These are phyloP conservation scores for Boletus subcaerulescens DNA, from an alignment of 768 basidiomycete species.

Conservation along the genomic window DNA sequence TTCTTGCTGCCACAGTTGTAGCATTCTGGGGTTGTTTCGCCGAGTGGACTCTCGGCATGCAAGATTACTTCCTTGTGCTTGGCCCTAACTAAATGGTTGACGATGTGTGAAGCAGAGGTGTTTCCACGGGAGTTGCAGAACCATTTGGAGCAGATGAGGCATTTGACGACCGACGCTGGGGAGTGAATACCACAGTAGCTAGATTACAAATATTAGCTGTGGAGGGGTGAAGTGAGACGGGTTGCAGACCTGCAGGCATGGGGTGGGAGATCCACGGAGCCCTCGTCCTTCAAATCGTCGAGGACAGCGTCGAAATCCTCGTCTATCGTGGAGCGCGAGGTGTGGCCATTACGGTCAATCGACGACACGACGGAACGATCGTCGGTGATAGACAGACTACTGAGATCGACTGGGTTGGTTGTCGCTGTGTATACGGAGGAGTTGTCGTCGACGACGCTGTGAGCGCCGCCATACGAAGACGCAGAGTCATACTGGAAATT, in stretches of 20 bases:
- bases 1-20: conserved; percentile 99
- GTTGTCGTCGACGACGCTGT: conserved; percentile 72
- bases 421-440: conserved; percentile 79
- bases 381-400: conserved; percentile 65
- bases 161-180: conserved; percentile 95
- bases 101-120: conserved; percentile 97
- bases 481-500: conserved; percentile 84
- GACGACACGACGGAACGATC: conserved; percentile 46
- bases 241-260: conserved; percentile 89
- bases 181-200: conserved; percentile 99
- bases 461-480: conserved; percentile 70
- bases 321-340: conserved; percentile 44
- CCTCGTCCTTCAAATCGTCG: conserved; percentile 85
- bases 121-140: conserved; percentile 99
- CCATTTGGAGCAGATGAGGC: conserved; percentile 89
- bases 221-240: conserved; percentile 1
- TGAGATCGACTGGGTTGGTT: conserved; percentile 63
- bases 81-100: conserved; percentile 97
- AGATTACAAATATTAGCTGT: conserved; percentile 7
- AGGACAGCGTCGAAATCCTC: conserved; percentile 90
- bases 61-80: conserved; percentile 99
- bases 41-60: conserved; percentile 91
- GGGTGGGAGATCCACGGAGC: conserved; percentile 73
- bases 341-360: conserved; percentile 38
- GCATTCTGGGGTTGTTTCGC: conserved; percentile 97